Conservation (phyloP, 495 filamentous ascomycete genomes). For the Pyrenula massariospora region DNA sequence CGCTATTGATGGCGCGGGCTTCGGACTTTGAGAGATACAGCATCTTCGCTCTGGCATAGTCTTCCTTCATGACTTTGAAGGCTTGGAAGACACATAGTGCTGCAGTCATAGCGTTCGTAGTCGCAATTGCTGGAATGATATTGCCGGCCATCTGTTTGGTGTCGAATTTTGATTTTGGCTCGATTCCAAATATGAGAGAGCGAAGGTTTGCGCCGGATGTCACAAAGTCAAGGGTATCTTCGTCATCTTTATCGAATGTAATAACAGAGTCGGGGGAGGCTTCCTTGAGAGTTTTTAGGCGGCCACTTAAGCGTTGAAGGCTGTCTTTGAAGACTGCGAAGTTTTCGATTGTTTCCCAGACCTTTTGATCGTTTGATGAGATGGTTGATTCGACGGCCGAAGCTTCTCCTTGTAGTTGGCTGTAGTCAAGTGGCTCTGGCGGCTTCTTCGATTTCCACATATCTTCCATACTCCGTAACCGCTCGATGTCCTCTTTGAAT, state of each 20-base stretch:
- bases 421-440: constrained; percentile 62
- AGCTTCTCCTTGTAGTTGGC: constrained; percentile 35
- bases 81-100: constrained; percentile 86
- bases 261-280: constrained; percentile 50
- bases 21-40: constrained; percentile 68
- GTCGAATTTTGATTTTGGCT: constrained; percentile 82
- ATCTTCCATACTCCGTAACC: constrained; percentile 79
- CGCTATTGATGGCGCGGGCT: constrained; percentile 61
- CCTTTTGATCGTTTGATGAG: constrained; percentile 54
- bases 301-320: constrained; percentile 60
- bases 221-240: constrained; percentile 91
- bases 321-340: constrained; percentile 68
- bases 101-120: constrained; percentile 93
- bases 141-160: constrained; percentile 99
- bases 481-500: constrained; percentile 73
- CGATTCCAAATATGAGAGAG: constrained; percentile 76
- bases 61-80: constrained; percentile 75
- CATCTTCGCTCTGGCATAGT: constrained; percentile 52
- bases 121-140: constrained; percentile 97
- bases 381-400: constrained; percentile 38
- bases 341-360: constrained; percentile 77
- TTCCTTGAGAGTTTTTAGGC: constrained; percentile 48
- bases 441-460: constrained; percentile 85
- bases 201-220: constrained; percentile 80
- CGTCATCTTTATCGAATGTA: constrained; percentile 93